Base-by-base conservation (phyloP, 164 flowering plant species). In the Platanus orientalis region DNA sequence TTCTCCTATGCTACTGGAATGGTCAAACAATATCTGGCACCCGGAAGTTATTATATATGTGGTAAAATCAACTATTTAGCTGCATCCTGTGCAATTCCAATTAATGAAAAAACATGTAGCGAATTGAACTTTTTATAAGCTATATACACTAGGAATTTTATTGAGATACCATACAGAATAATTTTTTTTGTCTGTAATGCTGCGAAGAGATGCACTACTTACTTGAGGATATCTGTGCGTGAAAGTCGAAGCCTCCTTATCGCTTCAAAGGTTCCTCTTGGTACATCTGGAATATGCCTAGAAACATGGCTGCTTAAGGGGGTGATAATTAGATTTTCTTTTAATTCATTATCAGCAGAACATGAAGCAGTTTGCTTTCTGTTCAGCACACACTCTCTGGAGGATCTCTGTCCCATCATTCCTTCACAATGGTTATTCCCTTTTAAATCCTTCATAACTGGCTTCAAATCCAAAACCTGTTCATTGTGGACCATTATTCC, bases 211-310 rank as follows among this genome's bases (percentile, higher is more conserved):
- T 30, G 20, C 16, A 49, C 4, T 29, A 57, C 85, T 84, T 80
- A 89, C 97, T 75, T 85, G 76, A 89, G 78, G 36, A 92, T 68
- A 54, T 84, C 86, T 4, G 76, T 51, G 26, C 96, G 89, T 57
- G 94, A 81, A 68, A 92, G 62, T n/a, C 86, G 89, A 54, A 92
- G 81, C 59, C 54, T 75, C 70, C 67, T 84, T 60, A 89, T 60
- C 3, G 72, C 74, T 53, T 78, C 80, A 76, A 85, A 86, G 54
- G 83, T 62, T 61, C 63, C 84, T 63, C 71, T 75, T 36, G 83
- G 83, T 23, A 72, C 73, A 53, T 73, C 79, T 45, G 77, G 66
- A 58, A 69, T 66, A 51, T 78, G 71, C 51, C 40, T 60, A 52
- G 42, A 61, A 25, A 69, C 56, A 69, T 62, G 39, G 47, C 39